phyloP scores from a whole-genome alignment of 352 stramenopile genomes.

The Phytophthora cajani region DNA sequence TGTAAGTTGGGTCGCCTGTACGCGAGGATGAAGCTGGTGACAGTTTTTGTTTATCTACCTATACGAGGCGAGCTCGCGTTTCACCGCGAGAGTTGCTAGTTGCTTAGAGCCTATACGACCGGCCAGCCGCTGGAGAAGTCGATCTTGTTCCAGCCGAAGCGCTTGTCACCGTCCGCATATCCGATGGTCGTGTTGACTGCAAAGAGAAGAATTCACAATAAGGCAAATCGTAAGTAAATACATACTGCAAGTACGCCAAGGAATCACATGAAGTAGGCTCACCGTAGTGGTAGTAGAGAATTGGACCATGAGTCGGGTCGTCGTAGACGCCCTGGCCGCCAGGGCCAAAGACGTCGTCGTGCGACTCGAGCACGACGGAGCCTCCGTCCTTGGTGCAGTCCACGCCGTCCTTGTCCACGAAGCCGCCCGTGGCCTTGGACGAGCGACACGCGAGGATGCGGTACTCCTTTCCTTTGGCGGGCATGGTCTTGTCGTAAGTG shows the following conservation, averaged over 20 bases:
- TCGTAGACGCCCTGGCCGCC: constrained; percentile 55
- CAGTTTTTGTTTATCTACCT: too few relatives aligned
- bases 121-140: constrained; percentile 52
- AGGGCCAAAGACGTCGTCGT: constrained; percentile 48
- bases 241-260: background rate
- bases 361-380: constrained; percentile 47
- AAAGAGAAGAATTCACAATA: background rate
- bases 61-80: too few relatives aligned
- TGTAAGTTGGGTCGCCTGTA: too few relatives aligned
- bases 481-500: constrained; percentile 33
- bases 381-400: constrained; percentile 43
- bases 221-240: background rate
- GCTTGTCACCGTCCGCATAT: constrained; percentile 47
- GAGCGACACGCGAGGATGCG: constrained; percentile 50
- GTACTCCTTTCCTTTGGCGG: constrained; percentile 50
- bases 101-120: constrained; percentile 20
- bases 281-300: constrained; percentile 68
- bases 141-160: constrained; percentile 55
- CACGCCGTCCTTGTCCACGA: constrained; percentile 44
- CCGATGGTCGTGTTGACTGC: constrained; percentile 44
- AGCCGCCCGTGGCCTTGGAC: constrained; percentile 35
- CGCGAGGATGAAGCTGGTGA: too few relatives aligned
- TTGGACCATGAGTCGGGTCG: constrained; percentile 44
- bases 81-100: too few relatives aligned
- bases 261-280: background rate